Percentiles rank a stretch among this genome's conserved stretches.
Conservation (phyloP, 23 red algal species). For the Chondrus crispus region DNA sequence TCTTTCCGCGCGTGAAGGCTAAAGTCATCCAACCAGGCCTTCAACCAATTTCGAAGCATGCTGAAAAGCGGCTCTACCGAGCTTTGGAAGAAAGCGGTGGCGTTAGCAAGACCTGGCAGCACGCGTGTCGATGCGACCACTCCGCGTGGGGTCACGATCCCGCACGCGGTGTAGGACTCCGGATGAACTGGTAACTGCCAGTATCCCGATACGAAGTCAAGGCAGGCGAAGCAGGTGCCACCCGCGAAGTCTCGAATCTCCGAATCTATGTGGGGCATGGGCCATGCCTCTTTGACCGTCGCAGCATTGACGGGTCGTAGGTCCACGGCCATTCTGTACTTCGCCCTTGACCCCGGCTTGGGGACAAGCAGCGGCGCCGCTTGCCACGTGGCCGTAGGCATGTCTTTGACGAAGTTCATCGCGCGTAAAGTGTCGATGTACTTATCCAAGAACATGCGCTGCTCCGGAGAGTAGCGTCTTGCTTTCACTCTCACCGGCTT, state of each 20-base stretch:
- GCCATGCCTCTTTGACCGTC: background rate
- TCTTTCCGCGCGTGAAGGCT: constrained; percentile 14
- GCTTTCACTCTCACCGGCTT: constrained; percentile 23
- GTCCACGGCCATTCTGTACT: background rate
- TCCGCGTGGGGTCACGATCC: background rate
- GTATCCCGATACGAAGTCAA: background rate
- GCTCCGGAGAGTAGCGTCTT: background rate
- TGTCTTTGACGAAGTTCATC: background rate
- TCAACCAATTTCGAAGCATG: background rate
- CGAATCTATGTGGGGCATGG: background rate
- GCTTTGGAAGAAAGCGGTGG: background rate
- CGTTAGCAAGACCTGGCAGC: background rate
- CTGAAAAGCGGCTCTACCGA: background rate
- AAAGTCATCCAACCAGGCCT: constrained; percentile 26
- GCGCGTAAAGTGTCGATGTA: constrained; percentile 3
- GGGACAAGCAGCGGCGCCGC: background rate
- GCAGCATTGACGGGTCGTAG: constrained; percentile 3
- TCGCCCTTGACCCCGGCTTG: background rate
- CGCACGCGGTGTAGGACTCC: background rate
- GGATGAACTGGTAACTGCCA: constrained; percentile 13
- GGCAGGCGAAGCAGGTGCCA: background rate
- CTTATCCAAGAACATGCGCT: background rate
- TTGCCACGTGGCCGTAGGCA: background rate
- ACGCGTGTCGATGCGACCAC: background rate
- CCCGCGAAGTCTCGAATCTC: constrained; percentile 1